Evolutionary conservation across 345 rosid genomes (phyloP).

Genomic region (Gossypioides kirkii): DNA sequence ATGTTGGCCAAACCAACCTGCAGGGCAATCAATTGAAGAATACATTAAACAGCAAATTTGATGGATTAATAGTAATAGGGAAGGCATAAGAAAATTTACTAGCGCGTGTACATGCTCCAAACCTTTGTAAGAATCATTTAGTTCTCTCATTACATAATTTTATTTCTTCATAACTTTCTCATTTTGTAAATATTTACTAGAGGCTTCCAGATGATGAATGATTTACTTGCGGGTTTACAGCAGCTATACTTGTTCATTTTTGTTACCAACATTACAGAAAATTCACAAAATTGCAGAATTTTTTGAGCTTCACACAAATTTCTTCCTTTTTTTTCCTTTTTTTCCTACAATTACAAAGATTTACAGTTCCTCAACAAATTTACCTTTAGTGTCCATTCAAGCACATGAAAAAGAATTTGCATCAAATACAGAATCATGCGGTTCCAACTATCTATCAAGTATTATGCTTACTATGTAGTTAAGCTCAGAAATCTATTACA

Average conservation of each 20-base stretch:
- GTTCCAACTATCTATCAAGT: not conserved
- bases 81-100: not conserved
- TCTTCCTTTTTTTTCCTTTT: too few species aligned
- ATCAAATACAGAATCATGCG: not conserved
- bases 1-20: conserved; percentile 88
- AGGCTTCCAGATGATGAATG: too few species aligned
- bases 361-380: not conserved
- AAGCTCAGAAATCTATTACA: not conserved
- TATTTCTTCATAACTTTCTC: not conserved
- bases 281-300: not conserved
- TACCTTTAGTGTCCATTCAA: not conserved
- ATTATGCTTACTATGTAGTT: not conserved
- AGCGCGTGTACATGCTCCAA: not conserved
- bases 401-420: not conserved
- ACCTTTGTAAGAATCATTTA: not conserved
- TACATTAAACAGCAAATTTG: not conserved
- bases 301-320: not conserved
- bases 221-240: too few species aligned
- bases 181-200: not conserved
- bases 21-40: not conserved
- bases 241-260: not conserved
- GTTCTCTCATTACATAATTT: not conserved
- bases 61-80: not conserved
- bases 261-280: not conserved
- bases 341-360: not conserved